Conservation (phyloP, 225 moss, liverwort and hornwort genomes). For the Neckera pumila region DNA sequence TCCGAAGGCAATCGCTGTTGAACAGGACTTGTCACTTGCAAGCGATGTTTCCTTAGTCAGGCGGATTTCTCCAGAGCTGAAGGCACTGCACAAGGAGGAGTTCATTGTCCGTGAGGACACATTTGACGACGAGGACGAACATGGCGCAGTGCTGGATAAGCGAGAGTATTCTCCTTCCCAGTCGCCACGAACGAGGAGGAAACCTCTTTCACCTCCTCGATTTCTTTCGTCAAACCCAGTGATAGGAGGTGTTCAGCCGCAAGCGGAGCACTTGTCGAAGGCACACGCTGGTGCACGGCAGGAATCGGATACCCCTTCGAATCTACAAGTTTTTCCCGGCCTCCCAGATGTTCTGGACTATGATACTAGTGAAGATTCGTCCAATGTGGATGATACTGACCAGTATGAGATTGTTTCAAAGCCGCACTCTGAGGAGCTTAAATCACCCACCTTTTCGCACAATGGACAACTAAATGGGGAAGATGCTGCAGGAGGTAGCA, state of each 20-base stretch:
- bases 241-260: conserved; percentile 1
- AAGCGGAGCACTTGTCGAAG: conserved; percentile 9
- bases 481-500: background rate
- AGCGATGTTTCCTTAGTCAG: background rate
- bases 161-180: background rate
- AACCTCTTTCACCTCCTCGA: conserved; percentile 17
- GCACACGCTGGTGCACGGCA: background rate
- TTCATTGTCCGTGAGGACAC: background rate
- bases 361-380: conserved; percentile 69
- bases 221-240: background rate
- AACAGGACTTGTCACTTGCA: background rate
- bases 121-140: conserved; percentile 1
- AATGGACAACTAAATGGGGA: background rate
- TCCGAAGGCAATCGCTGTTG: background rate
- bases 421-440: conserved; percentile 27
- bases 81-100: background rate
- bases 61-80: background rate
- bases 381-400: conserved; percentile 61
- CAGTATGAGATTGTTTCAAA: conserved; percentile 12
- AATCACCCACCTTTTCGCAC: background rate
- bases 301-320: conserved; percentile 15
- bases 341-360: conserved; percentile 33
- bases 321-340: conserved; percentile 34
- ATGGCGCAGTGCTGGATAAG: background rate
- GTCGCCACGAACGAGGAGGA: background rate